phyloP scores from a whole-genome alignment of 306 rosid species.

The Inga leiocalycina region DNA sequence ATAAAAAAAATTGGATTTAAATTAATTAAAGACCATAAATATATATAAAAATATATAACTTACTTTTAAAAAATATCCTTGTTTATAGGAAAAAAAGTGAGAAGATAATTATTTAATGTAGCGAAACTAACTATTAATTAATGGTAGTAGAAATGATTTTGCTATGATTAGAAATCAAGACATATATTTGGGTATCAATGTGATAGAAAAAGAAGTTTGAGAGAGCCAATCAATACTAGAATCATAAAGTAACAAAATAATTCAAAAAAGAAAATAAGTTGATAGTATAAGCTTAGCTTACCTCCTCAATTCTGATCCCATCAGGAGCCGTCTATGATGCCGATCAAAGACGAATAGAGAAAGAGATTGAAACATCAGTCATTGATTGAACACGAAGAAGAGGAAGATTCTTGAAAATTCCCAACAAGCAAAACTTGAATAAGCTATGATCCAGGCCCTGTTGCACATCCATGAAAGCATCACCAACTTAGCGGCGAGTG shows the following conservation, averaged over 20 bases:
- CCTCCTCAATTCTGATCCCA: constrained; percentile 81
- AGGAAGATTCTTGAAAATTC: background rate
- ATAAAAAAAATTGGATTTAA: too few relatives aligned
- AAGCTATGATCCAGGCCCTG: constrained; percentile 67
- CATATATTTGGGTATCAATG: background rate
- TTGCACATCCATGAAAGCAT: constrained; percentile 60
- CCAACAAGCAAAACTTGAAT: constrained; percentile 55
- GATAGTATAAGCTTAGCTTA: constrained; percentile 35
- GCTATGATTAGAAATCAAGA: too few relatives aligned
- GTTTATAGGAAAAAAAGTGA: too few relatives aligned
- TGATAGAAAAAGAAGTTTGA: background rate
- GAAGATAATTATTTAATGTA: too few relatives aligned
- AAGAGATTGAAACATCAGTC: constrained; percentile 31
- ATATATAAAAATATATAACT: too few relatives aligned
- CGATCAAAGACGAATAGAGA: constrained; percentile 21
- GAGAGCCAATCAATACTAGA: background rate
- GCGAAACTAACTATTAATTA: too few relatives aligned
- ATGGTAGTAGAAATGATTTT: too few relatives aligned
- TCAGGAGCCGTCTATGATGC: constrained; percentile 69
- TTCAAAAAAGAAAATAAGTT: background rate
- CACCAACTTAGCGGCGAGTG: constrained; percentile 63
- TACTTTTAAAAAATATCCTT: too few relatives aligned
- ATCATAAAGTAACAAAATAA: background rate
- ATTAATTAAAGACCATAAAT: too few relatives aligned
- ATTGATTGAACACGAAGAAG: background rate